Percentiles rank a stretch among this genome's conserved stretches.
These are phyloP conservation scores for Ascochyta clinopodiicola DNA, from an alignment of 2,329 filamentous ascomycete genomes.

Conservation along the genomic window DNA sequence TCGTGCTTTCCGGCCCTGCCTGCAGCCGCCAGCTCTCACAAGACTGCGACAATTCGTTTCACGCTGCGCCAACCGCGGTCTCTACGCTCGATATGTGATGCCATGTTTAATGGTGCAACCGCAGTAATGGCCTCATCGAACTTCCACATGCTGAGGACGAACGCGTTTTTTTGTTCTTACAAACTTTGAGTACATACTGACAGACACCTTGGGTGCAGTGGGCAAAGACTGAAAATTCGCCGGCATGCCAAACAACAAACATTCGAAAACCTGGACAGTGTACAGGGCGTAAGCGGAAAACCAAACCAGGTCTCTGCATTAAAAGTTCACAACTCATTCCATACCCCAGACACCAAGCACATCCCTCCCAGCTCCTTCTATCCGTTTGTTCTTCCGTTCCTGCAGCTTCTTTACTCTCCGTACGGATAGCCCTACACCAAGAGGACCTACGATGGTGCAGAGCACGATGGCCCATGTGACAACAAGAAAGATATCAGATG, in stretches of 20 bases:
- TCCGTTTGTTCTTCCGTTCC: constrained; percentile 35
- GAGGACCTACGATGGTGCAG: constrained; percentile 62
- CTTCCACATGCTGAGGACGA: neutral
- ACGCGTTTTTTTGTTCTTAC: neutral
- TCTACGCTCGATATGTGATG: neutral
- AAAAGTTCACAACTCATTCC: constrained; percentile 6
- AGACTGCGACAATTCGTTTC: constrained; percentile 11
- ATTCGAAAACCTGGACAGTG: neutral
- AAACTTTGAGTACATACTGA: neutral
- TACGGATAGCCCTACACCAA: constrained; percentile 60
- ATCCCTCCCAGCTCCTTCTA: constrained; percentile 47
- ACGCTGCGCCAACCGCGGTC: neutral
- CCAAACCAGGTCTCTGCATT: neutral
- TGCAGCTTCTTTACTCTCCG: constrained; percentile 54
- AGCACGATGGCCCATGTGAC: constrained; percentile 65
- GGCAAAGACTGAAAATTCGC: neutral
- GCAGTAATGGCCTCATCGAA: neutral
- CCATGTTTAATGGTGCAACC: neutral
- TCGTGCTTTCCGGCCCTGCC: constrained; percentile 4
- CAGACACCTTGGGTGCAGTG: neutral
- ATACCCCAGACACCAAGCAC: constrained; percentile 56
- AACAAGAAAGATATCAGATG: constrained; percentile 59
- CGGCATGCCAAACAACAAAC: neutral
- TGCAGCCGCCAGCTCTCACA: constrained; percentile 8
- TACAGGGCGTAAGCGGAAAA: neutral